These are phyloP conservation scores for Acer campestre DNA, from an alignment of 345 rosid species.

Conservation along the genomic window DNA sequence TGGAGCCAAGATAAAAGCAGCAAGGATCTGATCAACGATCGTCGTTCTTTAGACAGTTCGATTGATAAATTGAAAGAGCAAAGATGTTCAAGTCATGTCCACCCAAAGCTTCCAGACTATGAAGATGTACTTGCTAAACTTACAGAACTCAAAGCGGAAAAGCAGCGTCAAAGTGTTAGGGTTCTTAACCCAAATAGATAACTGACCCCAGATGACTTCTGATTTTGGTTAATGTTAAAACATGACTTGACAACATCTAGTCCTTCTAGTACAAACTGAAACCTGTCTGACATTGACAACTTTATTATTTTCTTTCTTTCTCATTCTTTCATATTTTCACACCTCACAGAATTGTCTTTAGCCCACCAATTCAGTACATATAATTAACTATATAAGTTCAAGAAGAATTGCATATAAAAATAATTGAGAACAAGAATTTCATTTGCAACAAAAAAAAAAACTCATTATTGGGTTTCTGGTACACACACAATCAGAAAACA, in stretches of 20 bases:
- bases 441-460: not conserved
- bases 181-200: no score
- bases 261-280: not conserved
- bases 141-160: conserved; percentile 9
- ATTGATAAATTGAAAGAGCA: not conserved
- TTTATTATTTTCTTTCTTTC: no score
- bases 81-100: conserved; percentile 22
- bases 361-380: not conserved
- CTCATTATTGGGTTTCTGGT: not conserved
- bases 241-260: no score
- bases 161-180: not conserved
- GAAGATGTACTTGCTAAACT: conserved; percentile 21
- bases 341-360: no score
- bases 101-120: conserved; percentile 27
- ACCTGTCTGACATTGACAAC: not conserved
- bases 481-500: conserved; percentile 14
- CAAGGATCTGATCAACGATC: not conserved
- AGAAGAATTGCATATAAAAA: not conserved
- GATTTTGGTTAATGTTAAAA: no score
- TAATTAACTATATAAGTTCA: not conserved
- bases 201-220: no score
- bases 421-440: not conserved
- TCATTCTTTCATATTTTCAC: no score
- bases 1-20: not conserved
- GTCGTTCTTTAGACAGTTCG: conserved; percentile 12